Percentiles rank a stretch among this genome's conserved stretches.
phyloP scores from a whole-genome alignment of 768 basidiomycete species.

The Pleurotus djamor region DNA sequence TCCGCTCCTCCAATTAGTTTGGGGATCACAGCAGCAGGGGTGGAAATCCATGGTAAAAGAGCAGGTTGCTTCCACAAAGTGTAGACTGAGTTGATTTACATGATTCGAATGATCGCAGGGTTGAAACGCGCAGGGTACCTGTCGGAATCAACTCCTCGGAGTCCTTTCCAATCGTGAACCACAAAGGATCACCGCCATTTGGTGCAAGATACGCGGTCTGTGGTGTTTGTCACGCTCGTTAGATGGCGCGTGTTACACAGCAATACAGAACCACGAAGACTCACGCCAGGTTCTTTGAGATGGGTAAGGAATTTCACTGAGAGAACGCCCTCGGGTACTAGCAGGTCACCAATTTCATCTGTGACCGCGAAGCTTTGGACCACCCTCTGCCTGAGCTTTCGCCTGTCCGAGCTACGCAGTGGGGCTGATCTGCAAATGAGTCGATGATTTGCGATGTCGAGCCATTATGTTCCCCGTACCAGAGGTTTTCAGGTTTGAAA shows the following conservation, averaged over 20 bases:
- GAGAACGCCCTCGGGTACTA: conserved; percentile 75
- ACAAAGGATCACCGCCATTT: conserved; percentile 65
- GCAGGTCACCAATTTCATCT: conserved; percentile 56
- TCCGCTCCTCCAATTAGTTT: conserved; percentile 79
- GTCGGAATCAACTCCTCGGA: conserved; percentile 74
- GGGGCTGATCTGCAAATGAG: conserved; percentile 39
- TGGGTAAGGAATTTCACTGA: conserved; percentile 69
- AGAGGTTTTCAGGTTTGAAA: conserved; percentile 67
- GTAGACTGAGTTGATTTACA: conserved; percentile 40
- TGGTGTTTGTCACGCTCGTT: not conserved
- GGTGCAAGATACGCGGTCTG: conserved; percentile 65
- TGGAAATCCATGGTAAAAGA: conserved; percentile 69
- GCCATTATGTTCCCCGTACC: not conserved
- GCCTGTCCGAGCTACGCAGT: conserved; percentile 68
- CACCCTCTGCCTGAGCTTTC: conserved; percentile 56
- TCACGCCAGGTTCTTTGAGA: conserved; percentile 63
- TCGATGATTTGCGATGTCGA: not conserved
- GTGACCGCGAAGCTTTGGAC: conserved; percentile 35
- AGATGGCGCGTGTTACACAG: too few relatives aligned
- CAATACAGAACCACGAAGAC: conserved; percentile 12
- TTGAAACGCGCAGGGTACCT: not conserved
- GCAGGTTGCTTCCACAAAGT: conserved; percentile 75
- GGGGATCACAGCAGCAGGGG: conserved; percentile 69
- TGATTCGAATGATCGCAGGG: not conserved
- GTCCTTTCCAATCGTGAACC: conserved; percentile 74